Percentiles rank a stretch among this genome's conserved stretches.
Evolutionary conservation across 2,329 filamentous ascomycete genomes (phyloP).

Genomic region (Aspergillus sp.): DNA sequence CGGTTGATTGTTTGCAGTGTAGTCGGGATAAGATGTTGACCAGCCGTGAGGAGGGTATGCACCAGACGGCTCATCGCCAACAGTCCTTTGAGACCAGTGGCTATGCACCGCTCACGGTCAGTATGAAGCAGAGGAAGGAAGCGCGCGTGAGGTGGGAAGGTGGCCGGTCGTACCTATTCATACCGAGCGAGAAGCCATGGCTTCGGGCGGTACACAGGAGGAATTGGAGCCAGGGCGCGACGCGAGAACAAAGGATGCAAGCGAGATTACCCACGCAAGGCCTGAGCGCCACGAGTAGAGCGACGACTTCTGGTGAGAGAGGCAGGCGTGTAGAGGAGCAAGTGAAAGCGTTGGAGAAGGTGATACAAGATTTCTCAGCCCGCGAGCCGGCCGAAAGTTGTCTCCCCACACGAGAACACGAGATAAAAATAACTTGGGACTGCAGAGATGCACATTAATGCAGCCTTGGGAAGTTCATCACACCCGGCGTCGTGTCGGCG

Average conservation of each 20-base stretch:
- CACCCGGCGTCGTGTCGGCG: conserved; percentile 29
- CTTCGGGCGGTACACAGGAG: conserved; percentile 16
- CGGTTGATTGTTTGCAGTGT: conserved; percentile 26
- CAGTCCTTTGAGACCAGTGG: conserved; percentile 31
- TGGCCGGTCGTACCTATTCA: conserved; percentile 35
- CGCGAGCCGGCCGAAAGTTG: too few species aligned
- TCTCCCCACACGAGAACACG: conserved; percentile 10
- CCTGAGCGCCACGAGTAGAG: background rate
- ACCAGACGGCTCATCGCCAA: conserved; percentile 30
- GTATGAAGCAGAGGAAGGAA: conserved; percentile 13
- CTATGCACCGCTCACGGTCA: conserved; percentile 24
- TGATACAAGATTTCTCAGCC: conserved; percentile 20
- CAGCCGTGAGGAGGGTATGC: conserved; percentile 28
- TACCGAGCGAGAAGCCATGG: conserved; percentile 31
- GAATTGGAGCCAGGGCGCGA: conserved; percentile 13
- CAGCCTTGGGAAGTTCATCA: conserved; percentile 29
- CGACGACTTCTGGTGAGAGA: background rate
- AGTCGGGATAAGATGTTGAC: conserved; percentile 26
- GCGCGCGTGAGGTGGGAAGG: conserved; percentile 2
- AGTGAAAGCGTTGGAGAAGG: conserved; percentile 10
- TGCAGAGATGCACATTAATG: conserved; percentile 22
- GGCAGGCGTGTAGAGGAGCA: conserved; percentile 14
- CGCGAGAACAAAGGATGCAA: conserved; percentile 10
- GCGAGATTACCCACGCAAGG: conserved; percentile 11
- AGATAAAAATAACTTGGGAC: conserved; percentile 19